Percentiles rank a stretch among this genome's conserved stretches.
Conservation (phyloP, 495 filamentous ascomycete species). For the Aeminium ludgeri region DNA sequence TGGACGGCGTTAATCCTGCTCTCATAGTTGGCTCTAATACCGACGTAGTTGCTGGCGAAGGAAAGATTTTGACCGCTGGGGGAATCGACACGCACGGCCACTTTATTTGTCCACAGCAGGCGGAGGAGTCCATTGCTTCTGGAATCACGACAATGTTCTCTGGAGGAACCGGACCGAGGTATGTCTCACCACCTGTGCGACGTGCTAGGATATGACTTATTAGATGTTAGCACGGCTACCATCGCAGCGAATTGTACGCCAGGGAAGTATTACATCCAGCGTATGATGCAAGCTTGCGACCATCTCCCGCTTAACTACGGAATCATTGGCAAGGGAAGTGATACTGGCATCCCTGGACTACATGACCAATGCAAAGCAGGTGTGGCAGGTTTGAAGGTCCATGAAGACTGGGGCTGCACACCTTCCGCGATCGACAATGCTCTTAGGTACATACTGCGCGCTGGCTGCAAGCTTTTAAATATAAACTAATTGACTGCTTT, state of each 20-base stretch:
- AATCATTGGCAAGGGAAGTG: constrained; percentile 93
- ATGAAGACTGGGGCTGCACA: constrained; percentile 94
- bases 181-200: not conserved
- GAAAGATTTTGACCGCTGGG: constrained; percentile 83
- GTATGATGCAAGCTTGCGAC: constrained; percentile 89
- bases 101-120: constrained; percentile 93
- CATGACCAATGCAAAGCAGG: constrained; percentile 71
- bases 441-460: too few species aligned
- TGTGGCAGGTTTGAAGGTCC: constrained; percentile 80
- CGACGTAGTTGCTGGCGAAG: constrained; percentile 89
- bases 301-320: constrained; percentile 76
- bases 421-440: constrained; percentile 86
- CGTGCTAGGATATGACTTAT: not conserved
- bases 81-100: constrained; percentile 93
- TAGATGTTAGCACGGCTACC: constrained; percentile 48
- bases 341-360: constrained; percentile 51
- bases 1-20: constrained; percentile 68
- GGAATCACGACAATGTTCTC: constrained; percentile 87
- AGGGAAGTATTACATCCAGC: constrained; percentile 60
- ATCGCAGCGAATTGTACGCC: constrained; percentile 94
- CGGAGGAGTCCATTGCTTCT: constrained; percentile 64
- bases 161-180: constrained; percentile 80
- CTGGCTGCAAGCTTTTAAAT: too few species aligned
- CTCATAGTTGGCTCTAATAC: constrained; percentile 86
- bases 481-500: constrained; percentile 40